Evolutionary conservation across 495 filamentous ascomycete genomes (phyloP), one percentile per base, ranked within the genome.

Genomic region (Penicillium pancosmium): DNA sequence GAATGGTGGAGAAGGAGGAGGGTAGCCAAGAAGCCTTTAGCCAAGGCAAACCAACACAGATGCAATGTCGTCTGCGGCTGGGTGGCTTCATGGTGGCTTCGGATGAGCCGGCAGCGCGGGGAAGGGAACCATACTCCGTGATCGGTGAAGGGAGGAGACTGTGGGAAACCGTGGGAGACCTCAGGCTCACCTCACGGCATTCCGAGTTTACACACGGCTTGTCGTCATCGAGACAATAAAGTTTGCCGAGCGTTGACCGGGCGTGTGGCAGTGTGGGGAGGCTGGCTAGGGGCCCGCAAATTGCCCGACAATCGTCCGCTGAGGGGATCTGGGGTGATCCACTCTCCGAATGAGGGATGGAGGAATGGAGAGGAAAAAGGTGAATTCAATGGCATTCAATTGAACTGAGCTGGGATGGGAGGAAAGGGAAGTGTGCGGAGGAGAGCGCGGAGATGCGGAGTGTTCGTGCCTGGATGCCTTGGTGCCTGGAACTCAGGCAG

Each of bases 241-340:
- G 41, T 48, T 60, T 56, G 55, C 27, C 48, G 27, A 56, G 44
- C 21, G 19, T 49, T 59, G 3, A 23, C 23, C 23, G 23, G 23
- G 23, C 23, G 23, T 23, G 23, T 23, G 23, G 23, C 43, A 31
- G 50, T 63, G 62, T 60, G 60, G 65, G 62, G 65, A 46, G 25
- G 6, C 21, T 54, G 12, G 36, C 23, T 47, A 40, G 31, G 11
- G 35, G 40, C 55, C 51, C 50, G 49, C 56, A 60, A 63, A 61
- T 43, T 19, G 31, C 36, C 63, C 60, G 63, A 57, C 15, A 66
- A 68, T 56, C 53, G 21, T 12, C 60, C 65, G 57, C 58, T 23
- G 8, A 5, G n/a, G 12, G 16, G 43, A 46, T 46, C 16, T 31
- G 9, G n/a, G 41, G 18, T 8, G 41, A 1, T 16, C 12, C 16